Evolutionary conservation across 768 basidiomycete genomes (phyloP), one percentile per base, ranked within the genome.

Genomic region (Hypholoma fasciculare): DNA sequence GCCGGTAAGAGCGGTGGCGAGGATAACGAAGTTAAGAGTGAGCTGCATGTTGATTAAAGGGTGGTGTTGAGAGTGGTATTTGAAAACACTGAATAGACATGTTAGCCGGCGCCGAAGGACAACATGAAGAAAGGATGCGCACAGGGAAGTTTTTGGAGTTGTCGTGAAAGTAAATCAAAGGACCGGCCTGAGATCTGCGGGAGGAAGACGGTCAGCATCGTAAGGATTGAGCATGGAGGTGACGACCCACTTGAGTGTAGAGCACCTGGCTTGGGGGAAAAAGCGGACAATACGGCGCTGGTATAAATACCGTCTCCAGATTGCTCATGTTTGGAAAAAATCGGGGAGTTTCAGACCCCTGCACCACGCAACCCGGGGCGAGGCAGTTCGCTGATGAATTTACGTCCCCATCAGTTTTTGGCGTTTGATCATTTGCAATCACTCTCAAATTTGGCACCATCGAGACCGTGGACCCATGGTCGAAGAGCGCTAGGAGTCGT

Each of bases 221-320:
- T n/a, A 2, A 47, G 14, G 34, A n/a, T 11, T n/a, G 12, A 19
- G 4, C 16, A 27, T 7, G 38, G 23, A 37, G 34, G 17, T 13
- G 17, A 7, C n/a, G 4, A 54, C 54, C n/a, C 44, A 54, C 54
- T 37, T 37, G 54, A 47, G 43, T 44, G 44, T 16, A 36, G 54
- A 54, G 54, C 54, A 54, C 54, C 54, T 54, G 54, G 54, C 54
- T 54, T 54, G 36, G 43, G 43, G 54, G 43, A 47, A 47, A 42
- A 42, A 42, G 16, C 40, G 16, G 17, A 16, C 40, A 7, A 14
- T 16, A 14, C 13, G 13, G 7, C 16, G 40, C 40, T 14, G 17
- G 40, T 42, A 42, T 42, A 42, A 16, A 42, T 42, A 42, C 40
- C 40, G 16, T 17, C 40, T 14, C 30, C 30, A 34, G 30, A 34